A percentile compares a stretch with the other conserved stretches of the same genome.
Evolutionary conservation across 208 protist species (phyloP).

Genomic region (Trypanosoma avium): DNA sequence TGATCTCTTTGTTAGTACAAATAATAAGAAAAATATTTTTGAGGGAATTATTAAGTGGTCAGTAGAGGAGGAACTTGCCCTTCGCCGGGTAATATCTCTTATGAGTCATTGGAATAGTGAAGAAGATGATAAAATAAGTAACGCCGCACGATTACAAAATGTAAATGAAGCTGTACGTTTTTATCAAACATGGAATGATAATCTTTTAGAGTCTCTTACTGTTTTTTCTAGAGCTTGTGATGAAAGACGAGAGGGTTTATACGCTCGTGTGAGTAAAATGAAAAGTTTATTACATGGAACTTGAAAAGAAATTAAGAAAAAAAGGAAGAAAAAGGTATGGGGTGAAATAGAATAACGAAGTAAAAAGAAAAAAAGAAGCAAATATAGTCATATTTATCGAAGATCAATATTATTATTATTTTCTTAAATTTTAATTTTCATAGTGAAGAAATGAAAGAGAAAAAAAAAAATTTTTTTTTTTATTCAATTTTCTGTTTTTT

Average conservation of each 20-base stretch:
- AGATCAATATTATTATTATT: too few relatives aligned
- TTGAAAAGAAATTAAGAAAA: background rate
- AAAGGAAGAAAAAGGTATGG: background rate
- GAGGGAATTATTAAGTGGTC: background rate
- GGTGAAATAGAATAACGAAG: too few relatives aligned
- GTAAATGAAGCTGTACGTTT: constrained; percentile 10
- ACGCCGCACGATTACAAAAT: background rate
- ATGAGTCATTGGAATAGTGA: constrained; percentile 6
- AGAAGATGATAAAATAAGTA: background rate
- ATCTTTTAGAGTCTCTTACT: background rate
- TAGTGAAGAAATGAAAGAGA: too few relatives aligned
- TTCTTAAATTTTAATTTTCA: too few relatives aligned
- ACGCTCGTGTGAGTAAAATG: background rate
- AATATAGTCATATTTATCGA: background rate
- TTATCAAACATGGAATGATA: constrained; percentile 15
- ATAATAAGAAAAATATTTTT: background rate
- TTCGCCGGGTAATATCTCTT: background rate
- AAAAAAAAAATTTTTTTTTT: background rate
- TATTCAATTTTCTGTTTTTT: too few relatives aligned
- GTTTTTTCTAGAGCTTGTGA: background rate
- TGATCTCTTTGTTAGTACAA: background rate
- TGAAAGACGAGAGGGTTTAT: background rate
- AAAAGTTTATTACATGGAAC: background rate
- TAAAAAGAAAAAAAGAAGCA: background rate
- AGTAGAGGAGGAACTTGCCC: background rate